Base-by-base conservation (phyloP, 2,329 filamentous ascomycete genomes). In the Myriosclerotinia scirpicola region DNA sequence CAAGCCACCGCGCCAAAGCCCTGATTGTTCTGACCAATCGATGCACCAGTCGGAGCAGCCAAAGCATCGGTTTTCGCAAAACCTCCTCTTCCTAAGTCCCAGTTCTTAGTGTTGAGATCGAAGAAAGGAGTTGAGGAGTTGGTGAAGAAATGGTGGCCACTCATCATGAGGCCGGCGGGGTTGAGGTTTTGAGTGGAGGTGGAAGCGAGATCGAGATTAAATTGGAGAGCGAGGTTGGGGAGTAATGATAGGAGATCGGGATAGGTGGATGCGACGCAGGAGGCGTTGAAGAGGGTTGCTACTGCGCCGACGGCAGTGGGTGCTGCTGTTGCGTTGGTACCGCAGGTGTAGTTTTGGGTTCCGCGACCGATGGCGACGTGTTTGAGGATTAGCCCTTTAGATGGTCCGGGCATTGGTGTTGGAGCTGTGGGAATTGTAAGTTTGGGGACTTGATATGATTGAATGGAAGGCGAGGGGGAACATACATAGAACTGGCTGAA, bases 321-420 rank as follows among this genome's bases (percentile, higher is more conserved):
- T 0, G 79, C 80, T 0, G 86, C 84, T 4, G 84, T 84, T 1
- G 85, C 76, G 72, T 90, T 85, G 64, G 83, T 80, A 67, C 85
- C 81, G 82, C 94, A 97, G 62, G 92, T 96, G 82, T 97, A 98
- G 84, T 97, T 97, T 80, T 97, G 89, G 9, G 91, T 95, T 68
- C 94, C 94, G 54, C 92, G 89, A 74, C 94, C 94, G 69, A 97
- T 82, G 75, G 90, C 91, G 65, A 97, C 90, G 78, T 96, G 91
- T 75, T 86, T 84, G 61, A 96, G 82, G 4, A 76, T 80, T 40
- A 91, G 81, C 66, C 88, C 90, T 8, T 80, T 71, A 0, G 85
- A 79, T 17, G 87, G 86, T 9, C 81, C 70, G 17, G 90, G 87
- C 8, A 96, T 83, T 20, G 85, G 80, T 8, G 81, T 81, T 55